Conservation (phyloP, 495 filamentous ascomycete species). For the Aspergillus homomorphus region DNA sequence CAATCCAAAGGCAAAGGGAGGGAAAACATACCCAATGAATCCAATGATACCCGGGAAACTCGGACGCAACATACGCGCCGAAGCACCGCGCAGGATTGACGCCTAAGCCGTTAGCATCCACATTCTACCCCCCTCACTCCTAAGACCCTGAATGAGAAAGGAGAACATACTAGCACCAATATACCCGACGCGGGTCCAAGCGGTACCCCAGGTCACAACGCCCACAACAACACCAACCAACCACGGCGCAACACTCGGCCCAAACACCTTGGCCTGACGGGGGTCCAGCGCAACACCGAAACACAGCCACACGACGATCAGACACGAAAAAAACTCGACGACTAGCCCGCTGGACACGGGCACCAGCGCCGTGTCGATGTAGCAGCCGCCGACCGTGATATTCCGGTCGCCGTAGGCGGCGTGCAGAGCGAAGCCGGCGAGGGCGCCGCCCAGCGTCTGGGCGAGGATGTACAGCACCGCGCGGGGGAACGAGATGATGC, state of each 20-base stretch:
- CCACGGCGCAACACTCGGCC: conserved; percentile 48
- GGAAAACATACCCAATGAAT: conserved; percentile 33
- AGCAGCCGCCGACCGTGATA: conserved; percentile 37
- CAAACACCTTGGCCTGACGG: conserved; percentile 49
- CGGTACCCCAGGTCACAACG: conserved; percentile 43
- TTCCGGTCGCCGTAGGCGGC: conserved; percentile 23
- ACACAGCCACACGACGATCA: conserved; percentile 38
- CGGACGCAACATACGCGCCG: conserved; percentile 29
- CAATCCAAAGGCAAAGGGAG: not conserved
- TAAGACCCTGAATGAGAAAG: not conserved
- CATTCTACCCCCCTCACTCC: not conserved
- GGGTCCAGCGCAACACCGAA: conserved; percentile 59
- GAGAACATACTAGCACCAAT: conserved; percentile 31
- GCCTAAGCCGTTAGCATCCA: conserved; percentile 15
- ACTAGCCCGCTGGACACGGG: conserved; percentile 34
- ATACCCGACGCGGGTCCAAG: conserved; percentile 46
- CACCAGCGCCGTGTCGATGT: conserved; percentile 28
- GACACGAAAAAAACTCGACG: conserved; percentile 44
- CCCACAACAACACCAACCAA: conserved; percentile 51
- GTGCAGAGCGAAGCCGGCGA: conserved; percentile 43
- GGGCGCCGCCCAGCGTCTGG: conserved; percentile 41
- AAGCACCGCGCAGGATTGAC: conserved; percentile 38
- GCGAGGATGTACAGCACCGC: conserved; percentile 43
- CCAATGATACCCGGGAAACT: conserved; percentile 35
- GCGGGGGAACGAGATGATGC: conserved; percentile 46